phyloP scores from a whole-genome alignment of 164 flowering plant genomes.

The Chimonanthus praecox region DNA sequence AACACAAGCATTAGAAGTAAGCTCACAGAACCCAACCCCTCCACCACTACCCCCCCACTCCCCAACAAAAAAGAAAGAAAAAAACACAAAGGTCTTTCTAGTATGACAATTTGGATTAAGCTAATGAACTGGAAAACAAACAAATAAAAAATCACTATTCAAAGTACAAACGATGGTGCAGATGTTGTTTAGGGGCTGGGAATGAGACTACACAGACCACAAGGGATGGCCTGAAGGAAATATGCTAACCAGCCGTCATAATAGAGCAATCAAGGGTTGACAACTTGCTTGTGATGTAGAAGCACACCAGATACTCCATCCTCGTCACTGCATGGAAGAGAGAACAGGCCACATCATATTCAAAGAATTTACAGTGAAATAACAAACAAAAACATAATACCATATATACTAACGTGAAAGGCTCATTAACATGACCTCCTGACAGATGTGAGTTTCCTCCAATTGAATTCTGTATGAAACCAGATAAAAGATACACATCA shows the following conservation, averaged over 20 bases:
- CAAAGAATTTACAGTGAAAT: background rate
- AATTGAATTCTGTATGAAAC: slow-evolving; percentile 68
- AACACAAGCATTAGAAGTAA: background rate
- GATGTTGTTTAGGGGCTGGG: slow-evolving; percentile 1
- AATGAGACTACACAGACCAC: slow-evolving; percentile 16
- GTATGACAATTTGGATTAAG: background rate
- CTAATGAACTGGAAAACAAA: background rate
- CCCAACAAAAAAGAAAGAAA: background rate
- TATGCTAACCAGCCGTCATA: slow-evolving; percentile 56
- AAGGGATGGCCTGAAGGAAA: slow-evolving; percentile 29
- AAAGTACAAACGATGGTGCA: background rate
- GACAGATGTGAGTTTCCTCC: slow-evolving; percentile 81
- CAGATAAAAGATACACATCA: background rate
- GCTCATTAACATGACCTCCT: slow-evolving; percentile 88
- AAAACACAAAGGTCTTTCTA: background rate
- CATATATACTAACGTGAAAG: slow-evolving; percentile 59
- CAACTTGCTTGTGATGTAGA: slow-evolving; percentile 97
- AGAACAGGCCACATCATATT: slow-evolving; percentile 3
- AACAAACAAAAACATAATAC: background rate
- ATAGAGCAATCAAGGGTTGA: slow-evolving; percentile 44
- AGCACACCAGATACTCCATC: slow-evolving; percentile 95
- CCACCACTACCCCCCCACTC: too few species aligned
- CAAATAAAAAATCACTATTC: background rate
- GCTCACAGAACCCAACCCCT: background rate
- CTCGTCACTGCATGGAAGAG: slow-evolving; percentile 51